Base-by-base conservation (phyloP, 768 basidiomycete species). In the Pisolithus microcarpus region DNA sequence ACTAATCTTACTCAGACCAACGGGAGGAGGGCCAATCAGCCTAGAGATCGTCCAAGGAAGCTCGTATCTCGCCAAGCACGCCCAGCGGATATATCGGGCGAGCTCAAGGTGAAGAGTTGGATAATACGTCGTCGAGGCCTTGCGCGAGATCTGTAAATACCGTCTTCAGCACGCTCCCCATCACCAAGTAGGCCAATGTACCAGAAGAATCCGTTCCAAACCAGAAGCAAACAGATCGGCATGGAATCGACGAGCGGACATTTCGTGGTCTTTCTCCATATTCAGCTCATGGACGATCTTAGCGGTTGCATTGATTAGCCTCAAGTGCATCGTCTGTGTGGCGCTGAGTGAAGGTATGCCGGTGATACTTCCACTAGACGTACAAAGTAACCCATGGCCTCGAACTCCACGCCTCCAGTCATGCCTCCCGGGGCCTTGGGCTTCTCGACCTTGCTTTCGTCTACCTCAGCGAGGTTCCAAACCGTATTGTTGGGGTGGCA, bases 381-480 rank as follows among this genome's bases (percentile, higher is more conserved):
- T 60, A 98, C 95, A 61, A 94, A 82, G 67, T 97, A 98, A 15
- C 79, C 78, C 84, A 97, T 95, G 4, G 95, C 95, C 70, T 99
- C 96, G 62, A 85, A 94, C 63, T 99, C 96, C 11, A 99, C 96
- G 5, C 96, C 96, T 6, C 95, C 96, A 0, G 96, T 97, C 84
- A 98, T 97, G 15, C 96, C 95, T 5, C 93, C 91, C 3, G 96
- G 96, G 11, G 96, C 95, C 51, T 87, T 77, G 13, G 92, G 92
- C 61, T 84, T 87, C 69, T 96, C 94, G 4, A 91, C 91, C 53
- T 80, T 79, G 2, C 71, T 78, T 62, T 91, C 86, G 63, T 97
- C 91, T 2, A 89, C 85, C 58, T 95, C 87, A 7, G 75, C 66
- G 18, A 96, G 70, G 18, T 83, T 74, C 95, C 95, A 97, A 46